Conservation (phyloP, 768 basidiomycete genomes). For the Tulasnella sp. region DNA sequence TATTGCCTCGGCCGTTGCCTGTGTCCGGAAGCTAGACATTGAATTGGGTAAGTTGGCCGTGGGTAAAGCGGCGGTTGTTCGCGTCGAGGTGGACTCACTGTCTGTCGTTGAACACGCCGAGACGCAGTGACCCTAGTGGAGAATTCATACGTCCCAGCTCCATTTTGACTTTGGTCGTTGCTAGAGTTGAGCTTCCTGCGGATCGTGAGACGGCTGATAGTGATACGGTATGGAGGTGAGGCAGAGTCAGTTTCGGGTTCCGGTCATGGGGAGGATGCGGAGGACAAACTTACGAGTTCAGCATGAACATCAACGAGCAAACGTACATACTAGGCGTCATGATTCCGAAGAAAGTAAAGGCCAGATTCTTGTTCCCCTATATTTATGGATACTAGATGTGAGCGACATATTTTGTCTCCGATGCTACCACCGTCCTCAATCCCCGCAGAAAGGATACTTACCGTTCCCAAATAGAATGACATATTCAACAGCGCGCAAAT, state of each 20-base stretch:
- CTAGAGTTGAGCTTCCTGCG: neutral
- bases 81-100: neutral
- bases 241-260: neutral
- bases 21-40: neutral
- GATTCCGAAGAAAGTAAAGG: neutral
- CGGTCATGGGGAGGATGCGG: neutral
- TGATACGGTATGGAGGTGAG: neutral
- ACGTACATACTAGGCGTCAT: constrained; percentile 1
- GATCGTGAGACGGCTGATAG: neutral
- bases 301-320: neutral
- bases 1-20: neutral
- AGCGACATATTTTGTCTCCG: neutral
- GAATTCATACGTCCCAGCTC: neutral
- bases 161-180: neutral
- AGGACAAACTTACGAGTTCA: constrained; percentile 1
- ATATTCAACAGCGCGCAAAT: neutral
- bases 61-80: neutral
- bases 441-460: neutral
- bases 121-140: neutral
- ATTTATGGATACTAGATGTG: neutral
- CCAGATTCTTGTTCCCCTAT: neutral
- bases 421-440: too few species aligned
- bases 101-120: neutral
- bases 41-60: neutral
- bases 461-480: neutral